Evolutionary conservation across 116 monocot species (phyloP).

Genomic region (Posidonia oceanica): DNA sequence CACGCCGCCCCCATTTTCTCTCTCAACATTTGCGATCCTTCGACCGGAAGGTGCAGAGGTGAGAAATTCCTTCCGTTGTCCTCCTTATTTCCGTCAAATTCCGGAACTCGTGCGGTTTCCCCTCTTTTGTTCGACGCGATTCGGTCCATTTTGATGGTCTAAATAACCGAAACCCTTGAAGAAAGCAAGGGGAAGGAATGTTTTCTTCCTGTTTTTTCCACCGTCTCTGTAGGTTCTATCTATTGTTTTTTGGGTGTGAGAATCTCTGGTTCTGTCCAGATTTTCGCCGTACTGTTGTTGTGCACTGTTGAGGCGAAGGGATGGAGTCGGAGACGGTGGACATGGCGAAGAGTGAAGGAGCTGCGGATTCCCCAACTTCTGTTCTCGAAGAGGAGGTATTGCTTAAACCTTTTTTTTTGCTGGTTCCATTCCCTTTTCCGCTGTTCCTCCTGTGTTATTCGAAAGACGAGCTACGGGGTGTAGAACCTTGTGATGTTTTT

Average conservation of each 20-base stretch:
- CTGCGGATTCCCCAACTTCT: constrained; percentile 57
- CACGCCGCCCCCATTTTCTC: background rate
- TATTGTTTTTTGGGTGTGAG: background rate
- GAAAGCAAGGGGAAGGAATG: background rate
- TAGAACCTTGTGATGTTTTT: too few species aligned
- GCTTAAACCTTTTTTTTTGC: background rate
- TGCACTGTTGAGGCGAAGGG: too few species aligned
- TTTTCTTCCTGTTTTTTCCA: background rate
- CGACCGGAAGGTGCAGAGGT: background rate
- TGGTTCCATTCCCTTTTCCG: background rate
- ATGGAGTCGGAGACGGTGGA: constrained; percentile 1
- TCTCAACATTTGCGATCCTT: background rate
- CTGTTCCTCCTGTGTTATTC: background rate
- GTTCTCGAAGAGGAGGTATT: constrained; percentile 75
- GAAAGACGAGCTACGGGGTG: too few species aligned
- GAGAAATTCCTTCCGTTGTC: background rate
- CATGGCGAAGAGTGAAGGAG: constrained; percentile 19
- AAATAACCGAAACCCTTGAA: background rate
- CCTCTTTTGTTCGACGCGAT: background rate
- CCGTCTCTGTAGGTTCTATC: background rate
- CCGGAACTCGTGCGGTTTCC: background rate
- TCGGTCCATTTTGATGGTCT: background rate
- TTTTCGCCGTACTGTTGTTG: background rate
- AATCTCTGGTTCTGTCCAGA: background rate
- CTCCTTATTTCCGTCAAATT: background rate